These are phyloP conservation scores for Malassezia psittaci DNA, from an alignment of 1,284 basidiomycete genomes.

Conservation along the genomic window DNA sequence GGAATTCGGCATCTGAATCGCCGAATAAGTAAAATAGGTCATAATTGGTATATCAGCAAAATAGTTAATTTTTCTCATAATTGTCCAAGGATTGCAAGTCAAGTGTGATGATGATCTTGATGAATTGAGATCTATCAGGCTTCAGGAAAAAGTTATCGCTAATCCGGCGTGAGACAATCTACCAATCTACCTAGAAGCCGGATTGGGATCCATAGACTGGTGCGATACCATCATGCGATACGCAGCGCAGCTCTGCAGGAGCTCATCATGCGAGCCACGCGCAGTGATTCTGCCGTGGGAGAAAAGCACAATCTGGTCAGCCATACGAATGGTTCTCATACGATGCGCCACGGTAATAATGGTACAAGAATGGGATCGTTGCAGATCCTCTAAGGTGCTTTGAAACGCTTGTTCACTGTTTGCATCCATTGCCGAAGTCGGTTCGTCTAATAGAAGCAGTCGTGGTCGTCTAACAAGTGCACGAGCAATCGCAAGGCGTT, in stretches of 20 bases:
- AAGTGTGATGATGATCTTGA: too few relatives aligned
- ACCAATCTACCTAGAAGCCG: background rate
- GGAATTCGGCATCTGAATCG: too few relatives aligned
- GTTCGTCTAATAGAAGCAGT: conserved; percentile 40
- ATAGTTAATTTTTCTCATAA: too few relatives aligned
- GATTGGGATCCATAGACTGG: conserved; percentile 20
- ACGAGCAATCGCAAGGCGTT: conserved; percentile 42
- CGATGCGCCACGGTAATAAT: conserved; percentile 40
- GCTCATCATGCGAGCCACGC: conserved; percentile 31
- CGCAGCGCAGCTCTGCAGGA: conserved; percentile 23
- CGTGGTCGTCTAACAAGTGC: conserved; percentile 36
- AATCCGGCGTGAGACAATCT: background rate
- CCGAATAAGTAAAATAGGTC: too few relatives aligned
- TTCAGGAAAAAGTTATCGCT: too few relatives aligned
- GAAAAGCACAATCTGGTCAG: conserved; percentile 41
- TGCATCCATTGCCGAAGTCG: conserved; percentile 40
- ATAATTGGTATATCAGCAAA: too few relatives aligned
- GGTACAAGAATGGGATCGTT: conserved; percentile 36
- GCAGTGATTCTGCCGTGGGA: conserved; percentile 33
- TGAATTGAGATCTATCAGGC: too few relatives aligned
- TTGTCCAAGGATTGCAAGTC: too few relatives aligned
- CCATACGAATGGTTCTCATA: conserved; percentile 40
- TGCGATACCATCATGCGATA: conserved; percentile 34
- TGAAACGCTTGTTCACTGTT: conserved; percentile 42
- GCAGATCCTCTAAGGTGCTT: conserved; percentile 31